A percentile compares a stretch with the other conserved stretches of the same genome.
phyloP scores from a whole-genome alignment of 2,329 filamentous ascomycete species.

The Aureobasidium uvarum region DNA sequence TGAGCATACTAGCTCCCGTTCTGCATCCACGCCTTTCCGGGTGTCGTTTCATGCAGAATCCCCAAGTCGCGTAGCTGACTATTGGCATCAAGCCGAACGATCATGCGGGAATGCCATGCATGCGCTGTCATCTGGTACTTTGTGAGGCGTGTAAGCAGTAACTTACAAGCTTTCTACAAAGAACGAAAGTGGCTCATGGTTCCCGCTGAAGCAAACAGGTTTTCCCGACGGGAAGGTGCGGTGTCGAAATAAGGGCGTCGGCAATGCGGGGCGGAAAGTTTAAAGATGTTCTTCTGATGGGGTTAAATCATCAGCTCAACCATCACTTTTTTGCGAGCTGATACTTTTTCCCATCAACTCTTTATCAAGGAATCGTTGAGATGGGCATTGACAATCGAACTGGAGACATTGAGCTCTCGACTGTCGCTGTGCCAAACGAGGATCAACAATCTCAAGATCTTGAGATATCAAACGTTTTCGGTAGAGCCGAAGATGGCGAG shows the following conservation, averaged over 20 bases:
- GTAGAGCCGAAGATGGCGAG: conserved; percentile 11
- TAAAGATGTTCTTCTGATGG: background rate
- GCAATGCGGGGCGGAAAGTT: conserved; percentile 4
- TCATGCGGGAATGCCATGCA: too few species aligned
- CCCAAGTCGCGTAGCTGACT: too few species aligned
- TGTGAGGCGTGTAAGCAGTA: background rate
- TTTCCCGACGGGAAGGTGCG: background rate
- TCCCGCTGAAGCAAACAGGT: background rate
- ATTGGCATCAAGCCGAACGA: too few species aligned
- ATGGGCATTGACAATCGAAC: conserved; percentile 2
- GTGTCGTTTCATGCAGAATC: too few species aligned
- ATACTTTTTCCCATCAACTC: background rate
- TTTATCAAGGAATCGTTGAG: background rate
- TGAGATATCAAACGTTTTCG: background rate
- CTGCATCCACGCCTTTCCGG: too few species aligned
- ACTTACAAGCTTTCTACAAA: background rate
- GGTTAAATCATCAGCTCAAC: background rate
- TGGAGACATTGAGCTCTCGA: background rate
- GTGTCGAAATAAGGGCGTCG: background rate
- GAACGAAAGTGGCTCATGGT: background rate
- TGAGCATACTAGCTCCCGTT: too few species aligned
- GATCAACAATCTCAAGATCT: background rate
- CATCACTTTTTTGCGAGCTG: background rate
- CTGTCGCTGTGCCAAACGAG: background rate
- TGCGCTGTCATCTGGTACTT: background rate